Evolutionary conservation across 108 stramenopile genomes (phyloP), one percentile per base, ranked within the genome.

Genomic region (Phaeodactylum tricornutum): DNA sequence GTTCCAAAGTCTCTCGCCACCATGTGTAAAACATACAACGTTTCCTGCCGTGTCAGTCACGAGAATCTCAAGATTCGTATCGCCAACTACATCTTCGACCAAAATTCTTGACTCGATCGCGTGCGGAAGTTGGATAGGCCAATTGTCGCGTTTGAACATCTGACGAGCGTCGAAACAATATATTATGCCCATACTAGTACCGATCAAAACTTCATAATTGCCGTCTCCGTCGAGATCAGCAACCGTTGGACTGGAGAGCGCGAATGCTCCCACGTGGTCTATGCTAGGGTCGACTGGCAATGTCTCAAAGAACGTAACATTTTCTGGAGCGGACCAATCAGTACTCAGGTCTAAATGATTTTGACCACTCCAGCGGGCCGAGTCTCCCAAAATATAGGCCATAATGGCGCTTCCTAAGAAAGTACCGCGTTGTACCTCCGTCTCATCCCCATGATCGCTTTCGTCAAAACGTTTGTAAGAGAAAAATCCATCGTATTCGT

Each of bases 41-140:
- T 80, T 82, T 8, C 86, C 86, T 31, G 77, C 77, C 28, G 78
- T 60, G 51, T 84, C 81, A n/a, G 75, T 58, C 1, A 81, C 86
- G 43, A 88, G 74, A 0, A 84, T 59, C 45, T 88, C 86, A 15
- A 84, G 54, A 43, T 84, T 84, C 7, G 77, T 75, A 49, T 84
- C 78, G 4, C 72, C 86, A 2, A 61, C 56, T 16, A 88, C 79
- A 53, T 88, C 86, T 56, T 88, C 82, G 0, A 88, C 79, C 21
- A 84, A 9, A 35, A 81, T 67, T 25, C 72, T 51, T 38, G 79
- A 82, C 43, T 84, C 82, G 21, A 88, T 67, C 8, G 72, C 70
- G 32, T 67, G 50, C 16, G 64, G 34, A 56, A 84, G 54, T 47
- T 81, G 81, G 11, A 84, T 69, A 14, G 85, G 85, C 76, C 79